phyloP scores from a whole-genome alignment of 1,139 yeast genomes.

The Magnusiomyces suaveolens region DNA sequence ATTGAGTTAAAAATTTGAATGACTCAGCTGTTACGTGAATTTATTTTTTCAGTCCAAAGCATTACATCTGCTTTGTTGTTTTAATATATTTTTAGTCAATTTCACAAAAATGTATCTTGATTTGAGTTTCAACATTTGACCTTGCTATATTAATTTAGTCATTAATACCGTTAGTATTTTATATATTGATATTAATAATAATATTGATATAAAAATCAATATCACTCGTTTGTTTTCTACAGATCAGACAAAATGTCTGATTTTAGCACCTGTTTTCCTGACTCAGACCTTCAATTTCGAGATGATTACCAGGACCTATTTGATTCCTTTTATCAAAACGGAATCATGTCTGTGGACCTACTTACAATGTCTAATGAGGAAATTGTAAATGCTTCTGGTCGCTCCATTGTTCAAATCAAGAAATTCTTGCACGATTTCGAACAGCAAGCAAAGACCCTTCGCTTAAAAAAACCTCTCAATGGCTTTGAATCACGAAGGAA shows the following conservation, averaged over 20 bases:
- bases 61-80: too few relatives aligned
- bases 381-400: conserved; percentile 39
- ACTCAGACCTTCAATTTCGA: conserved; percentile 8
- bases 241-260: conserved; percentile 15
- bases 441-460: conserved; percentile 7
- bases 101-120: too few relatives aligned
- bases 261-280: conserved; percentile 9
- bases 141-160: too few relatives aligned
- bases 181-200: too few relatives aligned
- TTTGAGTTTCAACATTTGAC: too few relatives aligned
- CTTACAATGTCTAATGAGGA: conserved; percentile 34
- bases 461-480: neutral
- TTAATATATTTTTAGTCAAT: too few relatives aligned
- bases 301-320: conserved; percentile 26
- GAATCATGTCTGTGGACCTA: conserved; percentile 37
- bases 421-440: conserved; percentile 32
- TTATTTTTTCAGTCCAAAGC: too few relatives aligned
- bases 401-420: conserved; percentile 42
- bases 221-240: too few relatives aligned
- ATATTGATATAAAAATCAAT: too few relatives aligned
- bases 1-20: too few relatives aligned
- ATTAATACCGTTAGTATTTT: too few relatives aligned
- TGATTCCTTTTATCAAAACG: conserved; percentile 22
- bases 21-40: too few relatives aligned
- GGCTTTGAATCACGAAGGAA: conserved; percentile 23